These are phyloP conservation scores for Fabrea salina DNA, from an alignment of 169 alveolate genomes.

Conservation along the genomic window DNA sequence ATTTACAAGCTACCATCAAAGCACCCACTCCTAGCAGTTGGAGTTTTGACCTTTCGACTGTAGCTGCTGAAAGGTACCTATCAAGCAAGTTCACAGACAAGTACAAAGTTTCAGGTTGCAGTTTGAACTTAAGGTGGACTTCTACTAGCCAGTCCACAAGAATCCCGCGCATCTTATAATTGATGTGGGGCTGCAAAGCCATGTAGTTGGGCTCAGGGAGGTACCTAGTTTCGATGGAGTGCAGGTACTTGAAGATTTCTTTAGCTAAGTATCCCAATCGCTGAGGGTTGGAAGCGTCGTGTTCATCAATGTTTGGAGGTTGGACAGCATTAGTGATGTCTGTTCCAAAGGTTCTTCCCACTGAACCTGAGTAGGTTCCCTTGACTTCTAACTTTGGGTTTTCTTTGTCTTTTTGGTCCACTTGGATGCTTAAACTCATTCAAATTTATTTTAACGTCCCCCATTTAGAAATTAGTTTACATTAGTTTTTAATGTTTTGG, in stretches of 20 bases:
- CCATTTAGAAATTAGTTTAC: too few species aligned
- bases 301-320: neutral
- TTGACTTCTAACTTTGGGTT: too few species aligned
- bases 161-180: conserved; percentile 74
- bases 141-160: conserved; percentile 80
- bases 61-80: conserved; percentile 44
- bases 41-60: conserved; percentile 45
- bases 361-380: neutral
- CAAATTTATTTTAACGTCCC: too few species aligned
- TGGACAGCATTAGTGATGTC: neutral
- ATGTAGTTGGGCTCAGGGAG: neutral
- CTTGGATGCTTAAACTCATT: too few species aligned
- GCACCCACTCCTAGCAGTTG: conserved; percentile 77
- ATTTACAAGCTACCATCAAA: conserved; percentile 77
- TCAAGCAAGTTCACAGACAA: conserved; percentile 72
- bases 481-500: too few species aligned
- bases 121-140: conserved; percentile 65
- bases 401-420: too few species aligned
- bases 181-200: conserved; percentile 41
- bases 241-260: neutral
- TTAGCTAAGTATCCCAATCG: neutral
- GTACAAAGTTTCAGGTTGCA: conserved; percentile 74
- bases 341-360: neutral
- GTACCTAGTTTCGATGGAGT: neutral
- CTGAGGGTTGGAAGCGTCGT: neutral